Evolutionary conservation across 495 filamentous ascomycete species (phyloP).

Genomic region (Talaromyces trachyspermus): DNA sequence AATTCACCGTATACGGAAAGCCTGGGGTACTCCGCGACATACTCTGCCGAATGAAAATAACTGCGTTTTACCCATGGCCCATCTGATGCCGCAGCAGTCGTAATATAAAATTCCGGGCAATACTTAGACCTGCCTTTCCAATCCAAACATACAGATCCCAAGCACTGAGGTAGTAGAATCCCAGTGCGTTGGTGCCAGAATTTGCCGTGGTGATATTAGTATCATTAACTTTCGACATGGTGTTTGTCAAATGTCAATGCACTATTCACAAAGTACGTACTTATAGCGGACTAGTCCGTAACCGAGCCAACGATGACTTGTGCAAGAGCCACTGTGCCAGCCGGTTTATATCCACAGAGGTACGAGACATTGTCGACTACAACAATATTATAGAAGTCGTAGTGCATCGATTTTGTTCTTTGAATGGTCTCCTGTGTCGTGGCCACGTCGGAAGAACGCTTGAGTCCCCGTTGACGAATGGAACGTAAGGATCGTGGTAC

Average conservation of each 20-base stretch:
- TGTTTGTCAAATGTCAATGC: constrained; percentile 23
- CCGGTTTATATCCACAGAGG: constrained; percentile 18
- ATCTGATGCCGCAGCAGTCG: constrained; percentile 20
- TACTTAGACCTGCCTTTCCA: constrained; percentile 15
- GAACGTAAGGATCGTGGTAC: constrained; percentile 16
- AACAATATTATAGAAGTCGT: constrained; percentile 22
- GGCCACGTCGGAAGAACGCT: constrained; percentile 14
- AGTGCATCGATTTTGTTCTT: constrained; percentile 17
- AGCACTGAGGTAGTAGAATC: constrained; percentile 20
- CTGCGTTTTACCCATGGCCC: constrained; percentile 22
- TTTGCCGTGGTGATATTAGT: constrained; percentile 14
- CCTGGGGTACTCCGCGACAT: too few species aligned
- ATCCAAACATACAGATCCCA: constrained; percentile 27
- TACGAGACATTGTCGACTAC: constrained; percentile 19
- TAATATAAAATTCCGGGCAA: constrained; percentile 25
- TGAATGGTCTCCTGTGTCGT: constrained; percentile 18
- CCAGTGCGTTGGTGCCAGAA: constrained; percentile 22
- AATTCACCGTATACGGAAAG: too few species aligned
- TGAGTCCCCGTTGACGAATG: constrained; percentile 5
- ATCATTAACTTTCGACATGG: constrained; percentile 13
- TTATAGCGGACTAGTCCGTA: constrained; percentile 17
- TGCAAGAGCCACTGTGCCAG: constrained; percentile 16
- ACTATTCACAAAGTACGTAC: constrained; percentile 18
- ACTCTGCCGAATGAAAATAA: constrained; percentile 19
- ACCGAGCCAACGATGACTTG: constrained; percentile 16